These are phyloP conservation scores for Lonicera japonica DNA, from an alignment of 129 eudicot species.

Conservation along the genomic window DNA sequence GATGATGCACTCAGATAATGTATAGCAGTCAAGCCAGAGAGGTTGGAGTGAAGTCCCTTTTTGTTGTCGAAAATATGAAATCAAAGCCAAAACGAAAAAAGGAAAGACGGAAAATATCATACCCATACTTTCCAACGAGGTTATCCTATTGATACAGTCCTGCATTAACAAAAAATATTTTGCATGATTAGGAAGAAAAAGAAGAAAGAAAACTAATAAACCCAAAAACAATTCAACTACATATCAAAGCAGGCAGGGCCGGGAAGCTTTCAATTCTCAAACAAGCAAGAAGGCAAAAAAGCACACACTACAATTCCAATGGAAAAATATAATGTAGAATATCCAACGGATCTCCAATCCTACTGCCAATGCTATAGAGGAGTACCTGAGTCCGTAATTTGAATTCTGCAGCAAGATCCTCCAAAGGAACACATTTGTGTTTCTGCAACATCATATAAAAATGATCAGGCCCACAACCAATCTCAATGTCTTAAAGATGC, in stretches of 20 bases:
- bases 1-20: too few relatives aligned
- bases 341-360: too few relatives aligned
- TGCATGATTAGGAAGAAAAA: conserved; percentile 1
- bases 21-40: not conserved
- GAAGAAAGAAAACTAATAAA: not conserved
- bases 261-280: too few relatives aligned
- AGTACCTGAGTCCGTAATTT: conserved; percentile 90
- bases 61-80: not conserved
- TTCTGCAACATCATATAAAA: conserved; percentile 50
- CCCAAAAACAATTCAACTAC: not conserved
- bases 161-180: conserved; percentile 18
- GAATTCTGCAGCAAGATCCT: conserved; percentile 98
- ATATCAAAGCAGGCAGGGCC: conserved; percentile 2
- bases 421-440: conserved; percentile 90
- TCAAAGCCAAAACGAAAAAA: not conserved
- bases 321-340: too few relatives aligned
- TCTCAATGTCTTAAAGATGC: too few relatives aligned
- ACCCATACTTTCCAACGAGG: conserved; percentile 82
- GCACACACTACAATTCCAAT: too few relatives aligned
- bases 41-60: not conserved
- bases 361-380: not conserved
- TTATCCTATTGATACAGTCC: conserved; percentile 93
- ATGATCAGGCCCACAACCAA: not conserved
- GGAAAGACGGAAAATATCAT: conserved; percentile 13
- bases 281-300: too few relatives aligned